Evolutionary conservation across 495 filamentous ascomycete species (phyloP).

Genomic region (Neurospora sp.): DNA sequence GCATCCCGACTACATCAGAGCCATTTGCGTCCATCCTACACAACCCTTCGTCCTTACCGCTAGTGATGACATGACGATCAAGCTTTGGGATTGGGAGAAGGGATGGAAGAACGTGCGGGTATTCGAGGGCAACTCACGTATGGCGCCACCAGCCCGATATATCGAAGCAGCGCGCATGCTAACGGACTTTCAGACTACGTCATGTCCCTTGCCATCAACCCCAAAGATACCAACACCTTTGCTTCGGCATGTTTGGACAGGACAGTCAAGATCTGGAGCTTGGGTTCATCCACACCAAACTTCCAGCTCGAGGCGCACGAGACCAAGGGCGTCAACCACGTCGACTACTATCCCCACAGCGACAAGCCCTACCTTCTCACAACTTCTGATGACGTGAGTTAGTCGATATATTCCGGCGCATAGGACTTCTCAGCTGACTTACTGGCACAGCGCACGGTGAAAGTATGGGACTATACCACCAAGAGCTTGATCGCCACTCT

Average conservation of each 20-base stretch:
- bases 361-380: constrained; percentile 97
- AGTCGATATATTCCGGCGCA: not conserved
- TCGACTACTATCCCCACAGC: constrained; percentile 93
- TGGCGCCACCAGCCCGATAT: not conserved
- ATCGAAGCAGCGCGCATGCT: not conserved
- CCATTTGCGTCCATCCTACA: constrained; percentile 93
- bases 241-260: constrained; percentile 93
- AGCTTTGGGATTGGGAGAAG: constrained; percentile 98
- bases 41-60: constrained; percentile 95
- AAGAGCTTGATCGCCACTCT: constrained; percentile 94
- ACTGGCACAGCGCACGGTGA: constrained; percentile 53
- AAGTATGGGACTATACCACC: constrained; percentile 99
- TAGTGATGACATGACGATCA: constrained; percentile 99
- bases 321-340: constrained; percentile 95
- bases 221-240: constrained; percentile 97
- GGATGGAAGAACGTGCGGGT: constrained; percentile 96
- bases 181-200: constrained; percentile 38
- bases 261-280: constrained; percentile 97
- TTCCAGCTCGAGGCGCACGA: constrained; percentile 96
- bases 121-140: constrained; percentile 89
- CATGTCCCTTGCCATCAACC: constrained; percentile 99
- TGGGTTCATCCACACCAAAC: constrained; percentile 82
- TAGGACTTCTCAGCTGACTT: not conserved
- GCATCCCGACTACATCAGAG: constrained; percentile 97
- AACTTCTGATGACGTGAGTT: constrained; percentile 69